Evolutionary conservation across 257 asterid genomes (phyloP).

Genomic region (Eucommia ulmoides): DNA sequence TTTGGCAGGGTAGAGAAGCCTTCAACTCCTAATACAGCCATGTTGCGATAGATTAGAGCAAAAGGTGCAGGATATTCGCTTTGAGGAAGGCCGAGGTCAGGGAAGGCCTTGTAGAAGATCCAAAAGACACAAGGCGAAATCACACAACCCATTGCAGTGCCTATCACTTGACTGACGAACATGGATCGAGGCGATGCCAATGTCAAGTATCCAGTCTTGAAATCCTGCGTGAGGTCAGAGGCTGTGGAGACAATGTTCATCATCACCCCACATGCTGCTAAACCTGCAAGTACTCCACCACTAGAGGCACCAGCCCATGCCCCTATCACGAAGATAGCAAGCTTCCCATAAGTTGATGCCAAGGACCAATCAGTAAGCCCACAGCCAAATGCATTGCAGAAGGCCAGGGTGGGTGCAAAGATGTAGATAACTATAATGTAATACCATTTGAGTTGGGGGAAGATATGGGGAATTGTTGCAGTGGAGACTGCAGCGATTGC

Average conservation of each 20-base stretch:
- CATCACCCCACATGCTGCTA: not conserved
- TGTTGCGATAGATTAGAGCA: not conserved
- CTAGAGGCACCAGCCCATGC: not conserved
- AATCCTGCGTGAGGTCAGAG: not conserved
- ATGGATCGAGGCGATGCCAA: not conserved
- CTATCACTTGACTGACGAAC: too few species aligned
- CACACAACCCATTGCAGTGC: not conserved
- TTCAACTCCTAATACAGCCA: not conserved
- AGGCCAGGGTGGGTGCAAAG: not conserved
- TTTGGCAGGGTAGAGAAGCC: not conserved
- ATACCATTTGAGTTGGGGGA: not conserved
- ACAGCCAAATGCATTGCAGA: not conserved
- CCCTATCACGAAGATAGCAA: not conserved
- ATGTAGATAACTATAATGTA: not conserved
- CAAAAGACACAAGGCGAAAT: not conserved
- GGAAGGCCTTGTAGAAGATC: not conserved
- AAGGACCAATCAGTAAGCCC: not conserved
- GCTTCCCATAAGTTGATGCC: not conserved
- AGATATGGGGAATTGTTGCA: not conserved
- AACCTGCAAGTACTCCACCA: not conserved
- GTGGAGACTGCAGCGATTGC: not conserved
- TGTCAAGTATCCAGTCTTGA: not conserved
- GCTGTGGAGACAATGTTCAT: not conserved
- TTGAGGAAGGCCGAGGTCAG: not conserved
- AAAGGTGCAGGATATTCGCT: not conserved